Evolutionary conservation across 2,329 filamentous ascomycete genomes (phyloP).

Genomic region (Tolypocladium inflatum): DNA sequence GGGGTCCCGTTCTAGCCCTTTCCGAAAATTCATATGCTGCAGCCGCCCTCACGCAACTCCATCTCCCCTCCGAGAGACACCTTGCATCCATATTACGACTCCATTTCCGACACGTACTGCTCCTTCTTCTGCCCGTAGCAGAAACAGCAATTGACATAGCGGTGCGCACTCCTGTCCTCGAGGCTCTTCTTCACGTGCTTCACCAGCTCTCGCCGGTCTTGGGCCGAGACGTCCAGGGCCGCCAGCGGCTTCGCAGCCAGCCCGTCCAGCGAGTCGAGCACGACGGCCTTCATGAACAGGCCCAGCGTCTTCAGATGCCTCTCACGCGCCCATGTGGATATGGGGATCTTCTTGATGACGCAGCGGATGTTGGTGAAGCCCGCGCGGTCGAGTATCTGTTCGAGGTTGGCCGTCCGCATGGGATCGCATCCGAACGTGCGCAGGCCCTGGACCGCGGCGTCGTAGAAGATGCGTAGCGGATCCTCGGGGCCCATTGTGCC

Average conservation of each 20-base stretch:
- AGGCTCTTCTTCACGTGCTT: slow-evolving; percentile 21
- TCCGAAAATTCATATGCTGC: background rate
- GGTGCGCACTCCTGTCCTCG: slow-evolving; percentile 25
- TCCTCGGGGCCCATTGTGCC: slow-evolving; percentile 31
- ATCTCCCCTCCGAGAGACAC: background rate
- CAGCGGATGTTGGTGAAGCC: slow-evolving; percentile 36
- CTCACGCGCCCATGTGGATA: slow-evolving; percentile 34
- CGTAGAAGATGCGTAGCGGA: slow-evolving; percentile 22
- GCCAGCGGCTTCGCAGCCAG: slow-evolving; percentile 31
- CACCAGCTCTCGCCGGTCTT: slow-evolving; percentile 24
- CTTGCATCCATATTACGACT: background rate
- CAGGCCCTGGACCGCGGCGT: slow-evolving; percentile 20
- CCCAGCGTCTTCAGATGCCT: slow-evolving; percentile 30
- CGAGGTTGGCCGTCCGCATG: slow-evolving; percentile 23
- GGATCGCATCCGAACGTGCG: slow-evolving; percentile 28
- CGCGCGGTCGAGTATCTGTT: slow-evolving; percentile 23
- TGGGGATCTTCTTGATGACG: slow-evolving; percentile 33
- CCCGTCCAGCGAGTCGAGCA: slow-evolving; percentile 31
- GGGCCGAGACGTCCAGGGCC: slow-evolving; percentile 23
- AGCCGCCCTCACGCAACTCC: background rate
- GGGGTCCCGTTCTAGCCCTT: background rate
- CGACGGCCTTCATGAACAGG: slow-evolving; percentile 31
- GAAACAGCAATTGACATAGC: slow-evolving; percentile 32
- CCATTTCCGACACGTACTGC: background rate
- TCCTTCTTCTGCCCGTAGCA: slow-evolving; percentile 32